Evolutionary conservation across 768 basidiomycete species (phyloP).

Genomic region (Pholiota microspora): DNA sequence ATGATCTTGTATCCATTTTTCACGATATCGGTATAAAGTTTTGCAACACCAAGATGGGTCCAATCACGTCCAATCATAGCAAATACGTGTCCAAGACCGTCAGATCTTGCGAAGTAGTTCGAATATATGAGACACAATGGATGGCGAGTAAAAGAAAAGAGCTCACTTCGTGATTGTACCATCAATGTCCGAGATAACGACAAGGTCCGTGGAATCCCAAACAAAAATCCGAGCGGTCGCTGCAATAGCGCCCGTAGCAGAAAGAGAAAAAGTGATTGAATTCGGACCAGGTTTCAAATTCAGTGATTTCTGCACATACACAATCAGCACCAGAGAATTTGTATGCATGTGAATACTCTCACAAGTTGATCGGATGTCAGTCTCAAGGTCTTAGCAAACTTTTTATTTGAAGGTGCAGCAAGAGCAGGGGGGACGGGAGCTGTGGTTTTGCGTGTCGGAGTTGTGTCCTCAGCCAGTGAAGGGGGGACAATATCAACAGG

Average conservation of each 20-base stretch:
- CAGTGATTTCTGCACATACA: conserved; percentile 68
- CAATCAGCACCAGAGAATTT: not conserved
- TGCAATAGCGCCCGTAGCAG: conserved; percentile 74
- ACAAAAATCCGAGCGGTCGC: conserved; percentile 94
- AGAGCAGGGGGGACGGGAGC: no score
- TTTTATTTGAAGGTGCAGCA: conserved; percentile 28
- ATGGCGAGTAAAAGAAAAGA: not conserved
- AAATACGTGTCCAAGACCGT: conserved; percentile 94
- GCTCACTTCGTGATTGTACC: conserved; percentile 96
- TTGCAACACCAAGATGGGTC: conserved; percentile 97
- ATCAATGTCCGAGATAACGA: conserved; percentile 97
- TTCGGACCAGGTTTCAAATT: conserved; percentile 86
- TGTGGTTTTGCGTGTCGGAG: conserved; percentile 15
- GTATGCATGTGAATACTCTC: conserved; percentile 22
- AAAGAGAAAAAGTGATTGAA: conserved; percentile 89
- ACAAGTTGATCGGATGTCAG: conserved; percentile 95
- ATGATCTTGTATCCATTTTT: conserved; percentile 98
- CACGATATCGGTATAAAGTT: conserved; percentile 92
- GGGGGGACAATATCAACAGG: conserved; percentile 18
- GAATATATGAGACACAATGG: not conserved
- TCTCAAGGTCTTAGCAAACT: conserved; percentile 89
- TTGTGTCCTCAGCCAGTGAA: conserved; percentile 1
- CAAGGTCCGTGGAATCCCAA: conserved; percentile 88
- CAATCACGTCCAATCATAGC: conserved; percentile 98
- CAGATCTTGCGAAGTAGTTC: conserved; percentile 70